These are phyloP conservation scores for Oenanthe javanica DNA, from an alignment of 140 eudicot genomes.

Conservation along the genomic window DNA sequence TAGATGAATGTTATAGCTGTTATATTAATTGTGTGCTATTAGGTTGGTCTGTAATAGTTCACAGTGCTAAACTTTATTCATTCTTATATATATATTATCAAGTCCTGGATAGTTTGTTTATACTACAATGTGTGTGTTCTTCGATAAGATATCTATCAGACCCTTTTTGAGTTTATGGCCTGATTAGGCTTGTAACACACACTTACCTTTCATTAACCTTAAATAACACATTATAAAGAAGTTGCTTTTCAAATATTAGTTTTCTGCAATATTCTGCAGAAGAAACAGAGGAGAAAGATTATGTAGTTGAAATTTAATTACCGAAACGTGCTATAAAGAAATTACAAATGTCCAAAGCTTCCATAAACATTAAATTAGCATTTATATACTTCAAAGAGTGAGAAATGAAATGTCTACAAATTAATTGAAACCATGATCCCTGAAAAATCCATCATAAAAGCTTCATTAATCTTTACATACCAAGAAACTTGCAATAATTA, in stretches of 20 bases:
- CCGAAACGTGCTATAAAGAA: neutral
- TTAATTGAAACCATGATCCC: neutral
- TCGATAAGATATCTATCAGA: neutral
- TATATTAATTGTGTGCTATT: neutral
- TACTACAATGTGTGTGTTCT: neutral
- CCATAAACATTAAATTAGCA: too few species aligned
- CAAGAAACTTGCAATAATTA: neutral
- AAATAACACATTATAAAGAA: neutral
- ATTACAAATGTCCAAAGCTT: neutral
- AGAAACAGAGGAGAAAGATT: neutral
- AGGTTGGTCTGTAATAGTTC: neutral
- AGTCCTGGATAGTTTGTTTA: neutral
- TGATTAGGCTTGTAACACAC: neutral
- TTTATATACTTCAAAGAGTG: neutral
- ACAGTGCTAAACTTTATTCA: neutral
- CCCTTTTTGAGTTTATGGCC: neutral
- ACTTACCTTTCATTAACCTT: too few species aligned
- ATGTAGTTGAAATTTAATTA: too few species aligned
- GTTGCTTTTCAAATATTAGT: neutral
- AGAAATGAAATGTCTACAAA: neutral
- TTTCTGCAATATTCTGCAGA: neutral
- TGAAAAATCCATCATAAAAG: constrained; percentile 5
- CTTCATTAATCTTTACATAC: constrained; percentile 9
- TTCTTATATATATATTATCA: neutral
- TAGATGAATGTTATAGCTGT: neutral